Percentiles rank a stretch among this genome's conserved stretches.
Conservation (phyloP, 345 rosid genomes). For the Raphanus raphanistrum region DNA sequence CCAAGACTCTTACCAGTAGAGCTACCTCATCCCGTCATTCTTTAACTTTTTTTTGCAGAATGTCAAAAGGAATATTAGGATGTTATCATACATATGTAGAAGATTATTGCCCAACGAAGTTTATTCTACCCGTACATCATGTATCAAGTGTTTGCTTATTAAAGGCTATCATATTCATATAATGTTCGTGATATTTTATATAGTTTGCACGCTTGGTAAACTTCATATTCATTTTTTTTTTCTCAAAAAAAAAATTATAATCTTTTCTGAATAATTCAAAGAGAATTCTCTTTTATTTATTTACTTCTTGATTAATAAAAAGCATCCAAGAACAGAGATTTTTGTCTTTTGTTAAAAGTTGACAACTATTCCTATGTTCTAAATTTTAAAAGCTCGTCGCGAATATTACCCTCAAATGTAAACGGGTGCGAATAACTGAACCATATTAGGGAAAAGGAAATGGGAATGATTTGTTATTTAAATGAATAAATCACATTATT, state of each 20-base stretch:
- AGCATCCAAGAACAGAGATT: constrained; percentile 16
- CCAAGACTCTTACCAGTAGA: too few relatives aligned
- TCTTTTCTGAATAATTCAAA: not conserved
- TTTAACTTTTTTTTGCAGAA: constrained; percentile 1
- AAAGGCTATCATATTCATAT: constrained; percentile 22
- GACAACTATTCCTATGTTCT: constrained; percentile 33
- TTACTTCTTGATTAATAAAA: not conserved
- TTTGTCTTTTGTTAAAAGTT: constrained; percentile 12
- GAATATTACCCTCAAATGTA: constrained; percentile 32
- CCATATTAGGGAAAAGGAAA: constrained; percentile 1
- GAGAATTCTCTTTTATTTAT: not conserved
- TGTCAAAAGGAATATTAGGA: constrained; percentile 23
- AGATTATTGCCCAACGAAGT: constrained; percentile 18
- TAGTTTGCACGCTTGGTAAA: constrained; percentile 33
- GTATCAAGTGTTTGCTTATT: constrained; percentile 22
- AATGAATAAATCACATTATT: not conserved
- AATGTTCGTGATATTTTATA: constrained; percentile 24
- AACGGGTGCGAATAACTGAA: constrained; percentile 21
- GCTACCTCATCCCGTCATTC: too few relatives aligned
- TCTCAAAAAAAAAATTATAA: not conserved
- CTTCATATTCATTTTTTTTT: not conserved
- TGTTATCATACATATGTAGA: constrained; percentile 16
- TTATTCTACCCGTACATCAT: constrained; percentile 27
- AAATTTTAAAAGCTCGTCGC: constrained; percentile 19
- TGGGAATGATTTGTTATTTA: constrained; percentile 13